Evolutionary conservation across 2,329 filamentous ascomycete species (phyloP).

Genomic region (Fusarium temperatum): DNA sequence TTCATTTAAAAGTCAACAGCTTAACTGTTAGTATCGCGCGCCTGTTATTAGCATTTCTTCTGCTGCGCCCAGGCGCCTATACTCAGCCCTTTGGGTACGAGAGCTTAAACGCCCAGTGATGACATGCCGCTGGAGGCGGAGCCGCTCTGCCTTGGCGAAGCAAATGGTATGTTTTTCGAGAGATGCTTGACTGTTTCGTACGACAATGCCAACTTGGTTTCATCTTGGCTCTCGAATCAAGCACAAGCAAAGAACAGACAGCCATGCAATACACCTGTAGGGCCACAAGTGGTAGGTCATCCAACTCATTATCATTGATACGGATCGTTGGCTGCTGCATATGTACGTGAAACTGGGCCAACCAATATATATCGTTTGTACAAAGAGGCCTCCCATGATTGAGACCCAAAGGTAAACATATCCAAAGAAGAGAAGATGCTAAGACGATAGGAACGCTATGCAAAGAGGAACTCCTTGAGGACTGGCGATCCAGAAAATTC

Average conservation of each 20-base stretch:
- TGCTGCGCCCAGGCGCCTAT: background rate
- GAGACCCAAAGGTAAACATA: constrained; percentile 29
- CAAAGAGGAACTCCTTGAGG: constrained; percentile 89
- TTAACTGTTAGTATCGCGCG: background rate
- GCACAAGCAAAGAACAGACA: background rate
- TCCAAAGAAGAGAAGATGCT: constrained; percentile 32
- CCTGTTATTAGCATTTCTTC: background rate
- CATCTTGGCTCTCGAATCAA: background rate
- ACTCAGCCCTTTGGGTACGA: background rate
- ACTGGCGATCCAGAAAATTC: constrained; percentile 93
- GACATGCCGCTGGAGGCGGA: constrained; percentile 2
- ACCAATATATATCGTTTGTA: constrained; percentile 35
- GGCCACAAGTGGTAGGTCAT: constrained; percentile 20
- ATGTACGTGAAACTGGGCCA: constrained; percentile 20
- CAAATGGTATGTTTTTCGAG: background rate
- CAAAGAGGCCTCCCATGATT: constrained; percentile 28
- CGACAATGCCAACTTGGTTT: background rate
- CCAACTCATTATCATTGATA: constrained; percentile 43
- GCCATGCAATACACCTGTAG: background rate
- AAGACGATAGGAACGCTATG: constrained; percentile 47
- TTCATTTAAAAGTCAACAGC: background rate
- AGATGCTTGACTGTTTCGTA: background rate
- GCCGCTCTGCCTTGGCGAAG: constrained; percentile 14
- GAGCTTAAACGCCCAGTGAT: constrained; percentile 3
- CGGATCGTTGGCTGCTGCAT: constrained; percentile 23